phyloP scores from a whole-genome alignment of 352 stramenopile species.

The Phytophthora sojae region DNA sequence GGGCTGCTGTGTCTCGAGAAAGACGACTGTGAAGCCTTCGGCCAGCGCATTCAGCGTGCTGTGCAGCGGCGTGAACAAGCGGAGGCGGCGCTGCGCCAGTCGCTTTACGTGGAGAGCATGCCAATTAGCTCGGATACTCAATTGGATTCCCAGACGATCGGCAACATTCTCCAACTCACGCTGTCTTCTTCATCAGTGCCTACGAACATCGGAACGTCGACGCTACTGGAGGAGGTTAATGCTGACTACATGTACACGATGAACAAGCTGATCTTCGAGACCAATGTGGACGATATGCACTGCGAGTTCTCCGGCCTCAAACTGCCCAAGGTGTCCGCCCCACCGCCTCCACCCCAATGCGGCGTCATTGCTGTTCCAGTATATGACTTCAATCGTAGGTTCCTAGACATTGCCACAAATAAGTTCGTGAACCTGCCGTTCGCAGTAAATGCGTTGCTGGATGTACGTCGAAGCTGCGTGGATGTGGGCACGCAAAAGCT shows the following conservation, averaged over 20 bases:
- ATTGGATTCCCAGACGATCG: constrained; percentile 73
- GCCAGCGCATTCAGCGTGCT: constrained; percentile 46
- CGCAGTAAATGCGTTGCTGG: constrained; percentile 73
- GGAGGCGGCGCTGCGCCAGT: constrained; percentile 67
- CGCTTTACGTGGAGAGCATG: constrained; percentile 82
- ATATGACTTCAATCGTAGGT: constrained; percentile 82
- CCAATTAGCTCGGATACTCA: constrained; percentile 71
- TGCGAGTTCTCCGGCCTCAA: constrained; percentile 64
- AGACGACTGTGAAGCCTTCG: constrained; percentile 60
- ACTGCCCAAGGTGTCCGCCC: constrained; percentile 38
- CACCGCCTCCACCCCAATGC: constrained; percentile 45
- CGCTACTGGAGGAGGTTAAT: constrained; percentile 91
- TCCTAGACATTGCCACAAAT: constrained; percentile 62
- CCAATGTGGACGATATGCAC: constrained; percentile 67
- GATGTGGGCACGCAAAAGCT: constrained; percentile 68
- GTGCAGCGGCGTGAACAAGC: constrained; percentile 61
- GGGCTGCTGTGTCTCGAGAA: constrained; percentile 72
- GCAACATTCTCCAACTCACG: constrained; percentile 75
- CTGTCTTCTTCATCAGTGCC: constrained; percentile 65
- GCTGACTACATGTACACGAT: constrained; percentile 93
- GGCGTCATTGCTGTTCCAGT: constrained; percentile 57
- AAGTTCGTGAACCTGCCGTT: constrained; percentile 79
- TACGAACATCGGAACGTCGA: constrained; percentile 61
- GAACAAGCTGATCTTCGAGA: constrained; percentile 94
- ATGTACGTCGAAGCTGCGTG: constrained; percentile 75